These are phyloP conservation scores for Ophiostoma australiae DNA, from an alignment of 2,329 filamentous ascomycete species.

Conservation along the genomic window DNA sequence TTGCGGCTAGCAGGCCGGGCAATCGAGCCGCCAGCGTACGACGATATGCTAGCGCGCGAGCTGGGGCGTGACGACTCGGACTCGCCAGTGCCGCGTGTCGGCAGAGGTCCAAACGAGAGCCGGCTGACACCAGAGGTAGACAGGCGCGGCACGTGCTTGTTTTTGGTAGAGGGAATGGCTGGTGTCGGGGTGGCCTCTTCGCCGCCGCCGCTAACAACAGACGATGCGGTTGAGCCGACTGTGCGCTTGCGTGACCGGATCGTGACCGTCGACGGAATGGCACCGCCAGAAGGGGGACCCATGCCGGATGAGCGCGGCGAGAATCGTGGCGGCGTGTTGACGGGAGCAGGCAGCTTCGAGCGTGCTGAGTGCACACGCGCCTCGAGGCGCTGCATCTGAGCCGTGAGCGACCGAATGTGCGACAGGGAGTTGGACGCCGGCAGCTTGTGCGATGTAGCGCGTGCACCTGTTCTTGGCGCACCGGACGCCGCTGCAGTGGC, in stretches of 20 bases:
- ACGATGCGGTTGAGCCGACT: conserved; percentile 51
- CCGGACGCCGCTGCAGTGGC: conserved; percentile 30
- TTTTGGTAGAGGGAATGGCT: conserved; percentile 34
- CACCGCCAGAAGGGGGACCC: conserved; percentile 35
- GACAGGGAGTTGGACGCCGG: conserved; percentile 68
- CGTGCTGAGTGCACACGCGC: conserved; percentile 85
- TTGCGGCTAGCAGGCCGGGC: conserved; percentile 49
- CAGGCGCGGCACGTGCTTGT: conserved; percentile 51
- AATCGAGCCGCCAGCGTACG: conserved; percentile 41
- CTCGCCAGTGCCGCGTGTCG: conserved; percentile 43
- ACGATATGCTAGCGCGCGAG: conserved; percentile 63
- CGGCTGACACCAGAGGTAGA: conserved; percentile 59
- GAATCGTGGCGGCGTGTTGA: conserved; percentile 68
- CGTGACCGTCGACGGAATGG: conserved; percentile 54
- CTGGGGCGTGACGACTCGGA: conserved; percentile 59
- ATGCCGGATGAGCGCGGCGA: conserved; percentile 61
- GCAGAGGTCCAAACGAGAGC: conserved; percentile 58
- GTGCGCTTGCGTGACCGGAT: conserved; percentile 67
- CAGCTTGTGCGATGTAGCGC: conserved; percentile 45
- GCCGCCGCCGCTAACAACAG: conserved; percentile 33
- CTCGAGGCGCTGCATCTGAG: conserved; percentile 95
- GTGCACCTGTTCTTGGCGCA: conserved; percentile 43
- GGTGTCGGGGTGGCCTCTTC: conserved; percentile 51
- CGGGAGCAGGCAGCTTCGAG: conserved; percentile 82
- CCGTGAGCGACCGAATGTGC: conserved; percentile 89